Base-by-base conservation (phyloP, 495 filamentous ascomycete species). In the Penicillium dipodomyicola region DNA sequence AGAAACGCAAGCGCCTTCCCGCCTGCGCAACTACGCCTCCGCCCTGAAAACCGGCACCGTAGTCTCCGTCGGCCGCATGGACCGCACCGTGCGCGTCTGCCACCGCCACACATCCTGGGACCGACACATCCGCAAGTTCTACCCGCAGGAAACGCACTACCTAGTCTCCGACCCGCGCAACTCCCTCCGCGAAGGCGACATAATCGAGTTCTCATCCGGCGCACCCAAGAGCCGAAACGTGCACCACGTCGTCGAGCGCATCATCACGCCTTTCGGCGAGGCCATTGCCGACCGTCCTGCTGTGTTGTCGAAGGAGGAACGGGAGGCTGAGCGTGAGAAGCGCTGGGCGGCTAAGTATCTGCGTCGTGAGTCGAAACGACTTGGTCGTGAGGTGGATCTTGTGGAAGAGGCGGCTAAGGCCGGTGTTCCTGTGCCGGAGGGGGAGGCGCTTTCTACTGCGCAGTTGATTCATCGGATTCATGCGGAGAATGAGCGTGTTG, bases 141-240 rank as follows among this genome's bases (percentile, higher is more conserved):
- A 75, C 67, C 70, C 67, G 10, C 68, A 75, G 60, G 66, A 67
- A 40, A 71, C 69, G 29, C 65, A 61, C 15, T 73, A 66, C 71
- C 79, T 92, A 33, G 89, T 92, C 15, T 82, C 89, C 67, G 90
- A 95, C 75, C 90, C 90, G 7, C 72, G 69, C 65, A 82, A 86
- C 75, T 91, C 88, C 14, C 76, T 91, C 48, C 82, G 86, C 52
- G 75, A 80, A 46, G 90, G 90, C 65, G 90, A 95, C 70, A 82
- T 93, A 14, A 84, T 95, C n/a, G 82, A 85, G 68, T 88, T 94
- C 66, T 81, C 81, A 20, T 80, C 85, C 20, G 86, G 86, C 41
- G 85, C 74, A 65, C 82, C 85, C 15, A 79, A 80, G 55, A 82
- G 81, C 58, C 84, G 85, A 52, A 67, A 71, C 51, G 89, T 92